Conservation (phyloP, 164 flowering plant species). For the Kalanchoe fedtschenkoi region DNA sequence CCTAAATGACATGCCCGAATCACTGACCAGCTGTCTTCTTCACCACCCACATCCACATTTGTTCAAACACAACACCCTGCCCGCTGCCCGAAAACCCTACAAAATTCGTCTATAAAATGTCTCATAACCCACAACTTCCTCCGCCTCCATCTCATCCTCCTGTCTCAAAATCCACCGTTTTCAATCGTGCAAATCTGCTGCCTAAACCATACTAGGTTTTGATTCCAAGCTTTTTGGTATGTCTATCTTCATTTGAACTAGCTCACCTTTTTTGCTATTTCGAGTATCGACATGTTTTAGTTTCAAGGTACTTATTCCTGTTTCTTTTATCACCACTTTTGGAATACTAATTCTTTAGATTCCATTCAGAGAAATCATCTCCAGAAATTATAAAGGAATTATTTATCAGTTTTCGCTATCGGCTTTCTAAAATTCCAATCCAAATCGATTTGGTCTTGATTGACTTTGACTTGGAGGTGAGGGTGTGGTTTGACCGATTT, state of each 20-base stretch:
- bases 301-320: no score
- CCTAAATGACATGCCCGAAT: not conserved
- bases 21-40: not conserved
- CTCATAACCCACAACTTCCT: not conserved
- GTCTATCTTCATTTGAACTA: not conserved
- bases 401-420: no score
- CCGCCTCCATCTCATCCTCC: not conserved
- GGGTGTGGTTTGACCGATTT: no score
- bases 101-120: not conserved
- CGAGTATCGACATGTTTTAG: not conserved
- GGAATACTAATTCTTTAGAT: not conserved
- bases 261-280: no score
- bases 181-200: no score
- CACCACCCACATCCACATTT: no score
- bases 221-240: not conserved
- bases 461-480: not conserved
- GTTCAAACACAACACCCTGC: not conserved
- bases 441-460: no score
- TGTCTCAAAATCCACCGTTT: not conserved
- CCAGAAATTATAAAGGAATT: no score
- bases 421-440: no score
- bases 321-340: no score
- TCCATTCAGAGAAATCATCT: no score
- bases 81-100: slow-evolving; percentile 4
- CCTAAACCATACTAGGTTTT: no score